These are phyloP conservation scores for Uromyces viciae-fabae DNA, from an alignment of 1,284 basidiomycete genomes.

Conservation along the genomic window DNA sequence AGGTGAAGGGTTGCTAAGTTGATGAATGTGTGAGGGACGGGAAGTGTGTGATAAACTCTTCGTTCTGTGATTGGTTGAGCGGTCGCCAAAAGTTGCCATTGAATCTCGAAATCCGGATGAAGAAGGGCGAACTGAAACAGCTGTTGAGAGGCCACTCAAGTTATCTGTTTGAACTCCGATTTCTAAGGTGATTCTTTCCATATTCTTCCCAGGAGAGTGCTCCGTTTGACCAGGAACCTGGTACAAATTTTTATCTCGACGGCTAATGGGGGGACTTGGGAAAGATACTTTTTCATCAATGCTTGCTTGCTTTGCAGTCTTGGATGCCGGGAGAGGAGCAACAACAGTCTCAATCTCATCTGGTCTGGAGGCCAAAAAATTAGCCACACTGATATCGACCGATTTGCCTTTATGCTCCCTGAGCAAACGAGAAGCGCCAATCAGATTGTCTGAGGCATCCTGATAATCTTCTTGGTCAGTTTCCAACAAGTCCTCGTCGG, in stretches of 20 bases:
- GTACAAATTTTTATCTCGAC: not conserved
- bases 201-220: not conserved
- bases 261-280: not conserved
- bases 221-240: not conserved
- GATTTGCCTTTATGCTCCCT: not conserved
- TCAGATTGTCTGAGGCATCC: conserved; percentile 25
- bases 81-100: conserved; percentile 30
- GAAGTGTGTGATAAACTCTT: conserved; percentile 32
- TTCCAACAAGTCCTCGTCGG: conserved; percentile 34
- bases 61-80: not conserved
- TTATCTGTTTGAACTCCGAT: conserved; percentile 41
- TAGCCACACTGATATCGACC: conserved; percentile 7
- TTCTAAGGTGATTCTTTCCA: conserved; percentile 1
- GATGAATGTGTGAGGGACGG: conserved; percentile 49
- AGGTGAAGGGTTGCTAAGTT: not conserved
- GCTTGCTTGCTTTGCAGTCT: not conserved
- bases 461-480: conserved; percentile 42
- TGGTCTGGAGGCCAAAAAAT: not conserved
- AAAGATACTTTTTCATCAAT: not conserved
- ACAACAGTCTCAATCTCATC: conserved; percentile 30
- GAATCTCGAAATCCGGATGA: conserved; percentile 17
- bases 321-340: not conserved
- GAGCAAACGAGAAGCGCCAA: not conserved
- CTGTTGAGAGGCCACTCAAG: not conserved
- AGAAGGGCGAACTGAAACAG: not conserved